Evolutionary conservation across 176 grass and related monocot genomes (phyloP).

Genomic region (Sorghum bicolor): DNA sequence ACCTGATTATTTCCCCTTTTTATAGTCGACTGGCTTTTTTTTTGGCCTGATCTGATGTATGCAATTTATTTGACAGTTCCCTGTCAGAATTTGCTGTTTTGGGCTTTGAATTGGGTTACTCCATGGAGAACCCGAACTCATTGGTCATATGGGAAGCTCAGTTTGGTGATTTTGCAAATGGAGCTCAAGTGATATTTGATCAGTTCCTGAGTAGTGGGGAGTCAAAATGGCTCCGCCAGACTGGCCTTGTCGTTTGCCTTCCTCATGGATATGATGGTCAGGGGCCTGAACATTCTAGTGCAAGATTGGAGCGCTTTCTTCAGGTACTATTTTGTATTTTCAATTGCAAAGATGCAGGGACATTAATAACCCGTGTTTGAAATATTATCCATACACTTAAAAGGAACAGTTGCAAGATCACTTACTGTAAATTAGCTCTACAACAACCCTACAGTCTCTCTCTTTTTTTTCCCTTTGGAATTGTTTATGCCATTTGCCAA

Average conservation of each 20-base stretch:
- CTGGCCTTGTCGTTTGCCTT: slow-evolving; percentile 76
- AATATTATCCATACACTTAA: background rate
- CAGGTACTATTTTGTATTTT: slow-evolving; percentile 57
- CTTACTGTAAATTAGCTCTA: background rate
- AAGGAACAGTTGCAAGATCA: background rate
- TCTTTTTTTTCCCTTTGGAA: background rate
- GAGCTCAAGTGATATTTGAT: slow-evolving; percentile 99
- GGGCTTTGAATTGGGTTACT: slow-evolving; percentile 97
- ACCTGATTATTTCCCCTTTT: background rate
- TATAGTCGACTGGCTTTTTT: background rate
- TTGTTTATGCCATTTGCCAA: background rate
- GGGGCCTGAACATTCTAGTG: slow-evolving; percentile 97
- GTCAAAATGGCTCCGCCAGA: slow-evolving; percentile 95
- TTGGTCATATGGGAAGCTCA: slow-evolving; percentile 95
- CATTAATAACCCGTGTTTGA: no score
- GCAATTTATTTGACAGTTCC: slow-evolving; percentile 63
- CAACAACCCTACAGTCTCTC: background rate
- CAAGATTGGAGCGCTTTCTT: slow-evolving; percentile 93
- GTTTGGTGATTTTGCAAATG: slow-evolving; percentile 98
- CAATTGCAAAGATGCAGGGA: background rate
- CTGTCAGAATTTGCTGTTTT: slow-evolving; percentile 96
- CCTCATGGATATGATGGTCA: slow-evolving; percentile 98
- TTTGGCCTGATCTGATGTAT: slow-evolving; percentile 21
- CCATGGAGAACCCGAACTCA: slow-evolving; percentile 98
- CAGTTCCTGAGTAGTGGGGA: slow-evolving; percentile 99